These are phyloP conservation scores for Pyronema domesticum DNA, from an alignment of 495 filamentous ascomycete genomes.

Conservation along the genomic window DNA sequence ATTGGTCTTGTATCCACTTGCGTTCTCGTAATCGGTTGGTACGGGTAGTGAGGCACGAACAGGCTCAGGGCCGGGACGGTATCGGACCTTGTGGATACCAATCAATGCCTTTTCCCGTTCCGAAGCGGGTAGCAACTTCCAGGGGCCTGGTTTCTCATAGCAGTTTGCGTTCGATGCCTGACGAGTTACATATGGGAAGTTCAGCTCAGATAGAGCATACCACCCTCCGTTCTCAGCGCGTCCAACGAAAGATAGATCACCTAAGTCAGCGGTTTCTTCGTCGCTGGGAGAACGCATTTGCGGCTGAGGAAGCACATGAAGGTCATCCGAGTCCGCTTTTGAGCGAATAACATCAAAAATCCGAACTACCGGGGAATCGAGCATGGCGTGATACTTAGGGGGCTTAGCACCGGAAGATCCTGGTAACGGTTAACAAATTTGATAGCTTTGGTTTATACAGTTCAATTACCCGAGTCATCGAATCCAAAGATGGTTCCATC, in stretches of 20 bases:
- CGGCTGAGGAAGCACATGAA: conserved; percentile 78
- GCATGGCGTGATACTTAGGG: conserved; percentile 45
- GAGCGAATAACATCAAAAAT: conserved; percentile 72
- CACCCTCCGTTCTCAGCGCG: conserved; percentile 68
- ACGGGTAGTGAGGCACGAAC: conserved; percentile 16
- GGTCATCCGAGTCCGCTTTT: conserved; percentile 38
- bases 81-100: conserved; percentile 12
- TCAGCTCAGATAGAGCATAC: conserved; percentile 81
- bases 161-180: conserved; percentile 16
- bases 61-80: conserved; percentile 2
- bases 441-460: neutral
- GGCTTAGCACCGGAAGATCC: conserved; percentile 17
- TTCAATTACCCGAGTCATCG: conserved; percentile 32
- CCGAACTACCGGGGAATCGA: conserved; percentile 66
- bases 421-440: conserved; percentile 8
- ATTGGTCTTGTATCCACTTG: neutral
- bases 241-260: conserved; percentile 56
- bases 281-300: conserved; percentile 34
- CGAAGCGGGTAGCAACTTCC: conserved; percentile 10
- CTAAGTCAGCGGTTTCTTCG: conserved; percentile 33
- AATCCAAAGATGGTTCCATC: conserved; percentile 76
- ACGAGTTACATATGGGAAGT: conserved; percentile 44
- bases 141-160: conserved; percentile 10
- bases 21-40: neutral
- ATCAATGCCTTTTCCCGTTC: conserved; percentile 19